These are phyloP conservation scores for Allium sativum DNA, from an alignment of 106 monocot species.

Conservation along the genomic window DNA sequence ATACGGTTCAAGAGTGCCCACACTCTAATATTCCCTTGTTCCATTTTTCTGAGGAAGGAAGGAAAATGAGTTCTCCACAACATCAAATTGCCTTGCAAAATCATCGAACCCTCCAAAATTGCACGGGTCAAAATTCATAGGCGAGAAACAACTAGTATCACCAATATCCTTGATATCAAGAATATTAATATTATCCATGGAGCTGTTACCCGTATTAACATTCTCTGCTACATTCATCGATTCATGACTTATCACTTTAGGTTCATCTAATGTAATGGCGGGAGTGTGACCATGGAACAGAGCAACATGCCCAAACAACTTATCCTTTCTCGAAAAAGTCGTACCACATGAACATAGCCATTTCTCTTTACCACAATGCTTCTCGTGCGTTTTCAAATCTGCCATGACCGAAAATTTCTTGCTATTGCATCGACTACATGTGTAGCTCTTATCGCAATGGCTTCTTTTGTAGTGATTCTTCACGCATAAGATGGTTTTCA, in stretches of 20 bases:
- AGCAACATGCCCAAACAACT: constrained; percentile 85
- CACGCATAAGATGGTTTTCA: constrained; percentile 87
- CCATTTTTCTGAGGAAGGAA: constrained; percentile 20
- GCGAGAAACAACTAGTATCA: constrained; percentile 31
- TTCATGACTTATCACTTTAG: neutral
- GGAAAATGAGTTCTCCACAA: constrained; percentile 24
- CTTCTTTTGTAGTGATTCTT: constrained; percentile 98
- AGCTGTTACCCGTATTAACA: neutral
- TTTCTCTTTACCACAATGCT: constrained; percentile 80
- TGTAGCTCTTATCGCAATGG: constrained; percentile 86
- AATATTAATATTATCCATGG: constrained; percentile 13
- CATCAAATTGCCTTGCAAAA: constrained; percentile 28
- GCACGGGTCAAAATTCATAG: constrained; percentile 38
- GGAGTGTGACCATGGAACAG: constrained; percentile 86
- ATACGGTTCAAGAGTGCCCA: too few species aligned
- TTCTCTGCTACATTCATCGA: neutral
- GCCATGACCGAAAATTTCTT: constrained; percentile 92
- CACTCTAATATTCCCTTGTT: too few species aligned
- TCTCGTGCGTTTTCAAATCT: constrained; percentile 91
- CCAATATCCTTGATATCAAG: constrained; percentile 32
- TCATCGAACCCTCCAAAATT: constrained; percentile 31
- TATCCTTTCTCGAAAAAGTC: constrained; percentile 91
- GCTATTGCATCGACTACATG: constrained; percentile 63
- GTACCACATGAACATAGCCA: constrained; percentile 95
- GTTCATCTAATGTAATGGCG: constrained; percentile 26